These are phyloP conservation scores for Lachancea lanzarotensis DNA, from an alignment of 805 yeast species.

Conservation along the genomic window DNA sequence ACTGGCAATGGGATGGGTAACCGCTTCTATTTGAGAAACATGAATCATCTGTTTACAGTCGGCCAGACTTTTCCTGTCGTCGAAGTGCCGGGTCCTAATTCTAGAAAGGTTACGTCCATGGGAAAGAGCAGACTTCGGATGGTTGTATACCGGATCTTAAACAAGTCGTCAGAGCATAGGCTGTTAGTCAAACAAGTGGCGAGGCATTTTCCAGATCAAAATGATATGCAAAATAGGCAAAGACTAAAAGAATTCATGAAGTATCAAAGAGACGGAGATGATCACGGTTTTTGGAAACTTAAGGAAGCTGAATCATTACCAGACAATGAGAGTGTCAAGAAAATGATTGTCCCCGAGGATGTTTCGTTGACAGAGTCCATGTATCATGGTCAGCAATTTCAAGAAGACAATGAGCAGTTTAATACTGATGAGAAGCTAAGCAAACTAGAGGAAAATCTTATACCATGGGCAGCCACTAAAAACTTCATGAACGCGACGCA, in stretches of 20 bases:
- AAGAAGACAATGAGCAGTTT: constrained; percentile 71
- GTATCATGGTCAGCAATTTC: constrained; percentile 86
- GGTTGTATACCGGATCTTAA: constrained; percentile 85
- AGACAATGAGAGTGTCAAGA: constrained; percentile 63
- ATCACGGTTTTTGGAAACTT: constrained; percentile 92
- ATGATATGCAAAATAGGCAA: constrained; percentile 95
- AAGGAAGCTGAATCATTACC: constrained; percentile 64
- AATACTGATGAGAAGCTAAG: constrained; percentile 42
- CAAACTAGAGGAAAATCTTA: constrained; percentile 72
- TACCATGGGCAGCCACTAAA: constrained; percentile 92
- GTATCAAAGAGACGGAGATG: constrained; percentile 87
- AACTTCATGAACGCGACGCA: constrained; percentile 92
- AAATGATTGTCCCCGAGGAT: constrained; percentile 92
- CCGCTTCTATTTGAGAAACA: constrained; percentile 58
- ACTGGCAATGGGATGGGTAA: constrained; percentile 74
- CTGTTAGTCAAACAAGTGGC: constrained; percentile 82
- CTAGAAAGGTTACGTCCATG: constrained; percentile 90
- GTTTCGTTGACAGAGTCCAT: constrained; percentile 78
- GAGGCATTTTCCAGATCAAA: constrained; percentile 91
- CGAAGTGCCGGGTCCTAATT: constrained; percentile 96
- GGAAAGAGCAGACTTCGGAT: constrained; percentile 85
- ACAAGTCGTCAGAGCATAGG: constrained; percentile 64
- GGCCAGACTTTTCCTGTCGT: constrained; percentile 92
- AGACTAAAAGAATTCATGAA: constrained; percentile 96
- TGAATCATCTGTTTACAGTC: constrained; percentile 73